Percentiles rank a stretch among this genome's conserved stretches.
phyloP scores from a whole-genome alignment of 169 alveolate genomes.

The Toxoplasma gondii region DNA sequence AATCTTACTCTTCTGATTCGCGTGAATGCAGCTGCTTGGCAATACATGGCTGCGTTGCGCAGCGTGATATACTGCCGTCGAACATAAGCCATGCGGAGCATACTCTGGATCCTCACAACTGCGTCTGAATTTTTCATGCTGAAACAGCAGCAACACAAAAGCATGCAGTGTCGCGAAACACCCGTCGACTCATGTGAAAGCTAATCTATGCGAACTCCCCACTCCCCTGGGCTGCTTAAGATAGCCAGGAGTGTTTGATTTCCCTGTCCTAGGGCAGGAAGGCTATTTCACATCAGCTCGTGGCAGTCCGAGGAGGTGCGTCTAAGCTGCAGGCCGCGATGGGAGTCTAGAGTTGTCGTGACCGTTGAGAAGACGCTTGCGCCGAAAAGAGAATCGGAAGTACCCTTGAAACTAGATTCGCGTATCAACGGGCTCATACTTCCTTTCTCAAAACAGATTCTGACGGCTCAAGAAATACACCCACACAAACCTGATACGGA shows the following conservation, averaged over 20 bases:
- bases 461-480: background rate
- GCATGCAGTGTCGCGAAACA: background rate
- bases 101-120: constrained; percentile 77
- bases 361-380: no score
- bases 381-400: no score
- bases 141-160: background rate
- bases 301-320: no score
- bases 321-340: background rate
- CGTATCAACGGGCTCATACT: no score
- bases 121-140: constrained; percentile 72
- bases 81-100: constrained; percentile 77
- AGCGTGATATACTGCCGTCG: constrained; percentile 74
- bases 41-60: constrained; percentile 67
- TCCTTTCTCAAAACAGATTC: background rate
- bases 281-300: no score
- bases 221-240: no score
- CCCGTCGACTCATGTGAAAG: no score
- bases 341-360: no score
- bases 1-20: constrained; percentile 69
- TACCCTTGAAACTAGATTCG: no score
- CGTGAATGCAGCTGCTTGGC: constrained; percentile 79
- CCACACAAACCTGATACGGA: background rate
- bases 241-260: no score
- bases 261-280: no score
- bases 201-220: no score